Evolutionary conservation across 805 yeast species (phyloP), one percentile per base, ranked within the genome.

Genomic region (Pichia phayaonensis): DNA sequence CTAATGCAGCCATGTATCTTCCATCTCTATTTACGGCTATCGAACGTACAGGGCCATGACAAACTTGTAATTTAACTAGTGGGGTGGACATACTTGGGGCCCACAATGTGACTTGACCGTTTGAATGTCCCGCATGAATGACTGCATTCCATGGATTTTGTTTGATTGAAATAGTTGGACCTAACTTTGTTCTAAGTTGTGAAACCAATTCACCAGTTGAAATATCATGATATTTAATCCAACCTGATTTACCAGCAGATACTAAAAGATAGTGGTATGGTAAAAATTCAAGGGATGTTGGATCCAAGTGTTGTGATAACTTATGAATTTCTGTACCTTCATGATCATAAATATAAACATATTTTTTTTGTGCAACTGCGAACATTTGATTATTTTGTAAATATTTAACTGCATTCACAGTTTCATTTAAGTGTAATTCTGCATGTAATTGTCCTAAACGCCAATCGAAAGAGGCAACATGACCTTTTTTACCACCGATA

Each of bases 81-180:
- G 98, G 95, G 8, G 87, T 79, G 8, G 89, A 73, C 83, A 86
- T 82, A 46, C 83, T 79, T 8, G 99, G 99, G 0, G 97, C 78
- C 98, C 98, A 94, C 44, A 94, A 70, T 0, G 97, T 77, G 0
- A 94, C 96, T 8, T 89, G 83, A 53, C 99, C 99, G 62, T 88
- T 92, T 11, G 86, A 78, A 63, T 90, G 97, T 34, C 99, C 99
- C 51, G 90, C 74, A 65, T 94, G 95, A 72, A 90, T 81, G 16
- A 92, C 86, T 0, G 97, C 99, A 64, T 94, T 94, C 86, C 95
- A 89, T 3, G 96, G 96, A 64, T 92, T 94, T 59, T 87, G 96
- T 47, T 84, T 72, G 90, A 92, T 81, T 8, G 92, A 77, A 45
- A 83, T 82, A 0, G 96, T 86, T 20, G 98, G 95, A 1, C 99